Base-by-base conservation (phyloP, 768 basidiomycete species). In the Lepiota venenata region DNA sequence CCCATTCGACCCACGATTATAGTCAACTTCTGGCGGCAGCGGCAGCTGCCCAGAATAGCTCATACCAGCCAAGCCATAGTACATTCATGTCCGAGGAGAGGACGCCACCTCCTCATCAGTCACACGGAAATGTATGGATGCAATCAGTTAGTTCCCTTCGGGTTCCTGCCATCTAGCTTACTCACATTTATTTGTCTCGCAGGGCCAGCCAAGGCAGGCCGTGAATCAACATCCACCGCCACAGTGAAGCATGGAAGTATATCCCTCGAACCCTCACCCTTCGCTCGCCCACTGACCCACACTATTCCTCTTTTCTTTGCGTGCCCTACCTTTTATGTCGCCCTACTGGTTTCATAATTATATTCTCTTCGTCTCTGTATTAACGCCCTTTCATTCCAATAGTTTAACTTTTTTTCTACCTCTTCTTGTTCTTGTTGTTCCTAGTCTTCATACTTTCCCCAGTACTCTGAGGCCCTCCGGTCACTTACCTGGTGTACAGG, bases 51-150 rank as follows among this genome's bases (percentile, higher is more conserved):
- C 80, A 81, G 51, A 73, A 76, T 47, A 76, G 77, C 7, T 72
- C 78, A 42, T 80, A 79, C 57, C 79, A 81, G 61, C 71, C 74
- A 21, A 75, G 77, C 11, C 81, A 82, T 52, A 84, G 88, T 49
- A 74, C 81, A 49, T 90, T 80, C 60, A 80, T 88, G 74, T 74
- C 83, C 36, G 88, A 88, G 63, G 87, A 88, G 71, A 80, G 82
- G 56, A 80, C 49, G 2, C 50, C 63, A 21, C 63, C 64, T 53
- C 57, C 58, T 32, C 47, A 58, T 18, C 64, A 66, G 21, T 67
- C 62, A 43, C 69, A 68, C n/a, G 50, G 59, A 21, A 50, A 55
- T 40, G 57, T 60, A 51, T 58, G 56, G 50, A 37, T 51, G 6
- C 40, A 41, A 43, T 39, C 36, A 41, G 38, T 47, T 14, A 42